A percentile compares a stretch with the other conserved stretches of the same genome.
phyloP scores from a whole-genome alignment of 768 basidiomycete species.

The Suillus alpinus region DNA sequence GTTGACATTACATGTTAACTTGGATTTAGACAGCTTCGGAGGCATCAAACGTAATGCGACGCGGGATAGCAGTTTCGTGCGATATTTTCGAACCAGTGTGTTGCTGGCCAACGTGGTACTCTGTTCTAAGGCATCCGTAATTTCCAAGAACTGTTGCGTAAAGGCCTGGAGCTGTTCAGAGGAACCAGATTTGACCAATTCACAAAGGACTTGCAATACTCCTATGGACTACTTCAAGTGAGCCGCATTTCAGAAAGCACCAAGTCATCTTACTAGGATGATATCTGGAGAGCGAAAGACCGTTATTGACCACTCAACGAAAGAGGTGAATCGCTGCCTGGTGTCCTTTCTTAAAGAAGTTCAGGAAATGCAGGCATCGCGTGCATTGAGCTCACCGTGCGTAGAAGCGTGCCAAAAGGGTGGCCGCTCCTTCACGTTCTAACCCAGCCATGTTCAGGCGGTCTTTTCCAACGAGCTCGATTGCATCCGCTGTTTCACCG shows the following conservation, averaged over 20 bases:
- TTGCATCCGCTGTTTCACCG: conserved; percentile 50
- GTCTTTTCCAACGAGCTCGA: conserved; percentile 58
- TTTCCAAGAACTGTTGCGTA: conserved; percentile 40
- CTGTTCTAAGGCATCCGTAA: conserved; percentile 43
- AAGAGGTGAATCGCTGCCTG: conserved; percentile 43
- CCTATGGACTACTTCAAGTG: conserved; percentile 56
- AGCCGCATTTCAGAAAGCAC: background rate
- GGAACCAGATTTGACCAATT: conserved; percentile 64
- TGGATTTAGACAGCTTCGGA: conserved; percentile 31
- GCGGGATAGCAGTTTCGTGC: conserved; percentile 66
- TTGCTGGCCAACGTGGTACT: conserved; percentile 46
- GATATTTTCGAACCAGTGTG: conserved; percentile 66
- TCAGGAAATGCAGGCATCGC: background rate
- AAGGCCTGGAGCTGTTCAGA: conserved; percentile 48
- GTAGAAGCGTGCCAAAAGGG: conserved; percentile 80
- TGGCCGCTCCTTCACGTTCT: conserved; percentile 79
- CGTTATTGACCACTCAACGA: conserved; percentile 48
- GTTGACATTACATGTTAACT: background rate
- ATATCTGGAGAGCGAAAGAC: conserved; percentile 40
- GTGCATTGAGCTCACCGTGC: conserved; percentile 52
- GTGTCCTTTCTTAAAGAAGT: conserved; percentile 54
- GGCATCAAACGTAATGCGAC: conserved; percentile 63
- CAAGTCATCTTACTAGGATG: conserved; percentile 44
- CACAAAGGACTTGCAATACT: conserved; percentile 64
- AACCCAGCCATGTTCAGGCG: conserved; percentile 70